Percentiles rank a stretch among this genome's conserved stretches.
phyloP scores from a whole-genome alignment of 225 moss, liverwort and hornwort genomes.

The Ulota crispa region DNA sequence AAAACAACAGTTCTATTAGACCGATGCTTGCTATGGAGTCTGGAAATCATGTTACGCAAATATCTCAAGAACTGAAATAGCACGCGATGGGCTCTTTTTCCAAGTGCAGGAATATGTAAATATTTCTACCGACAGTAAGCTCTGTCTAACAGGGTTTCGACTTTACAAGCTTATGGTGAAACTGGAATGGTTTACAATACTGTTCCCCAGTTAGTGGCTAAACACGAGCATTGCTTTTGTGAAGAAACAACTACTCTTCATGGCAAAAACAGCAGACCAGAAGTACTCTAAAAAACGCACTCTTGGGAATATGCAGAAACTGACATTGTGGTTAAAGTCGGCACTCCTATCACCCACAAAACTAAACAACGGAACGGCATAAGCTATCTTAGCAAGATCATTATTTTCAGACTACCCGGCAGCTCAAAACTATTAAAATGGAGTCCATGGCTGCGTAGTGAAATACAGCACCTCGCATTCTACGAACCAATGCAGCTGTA shows the following conservation, averaged over 20 bases:
- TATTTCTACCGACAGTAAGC: neutral
- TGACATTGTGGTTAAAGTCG: neutral
- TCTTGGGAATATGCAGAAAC: neutral
- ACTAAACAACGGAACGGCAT: neutral
- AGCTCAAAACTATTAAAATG: neutral
- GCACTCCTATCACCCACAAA: neutral
- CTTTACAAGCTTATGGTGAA: neutral
- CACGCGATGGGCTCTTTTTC: neutral
- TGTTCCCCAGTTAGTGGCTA: neutral
- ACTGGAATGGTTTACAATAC: neutral
- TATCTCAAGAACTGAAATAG: neutral
- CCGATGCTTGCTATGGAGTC: neutral
- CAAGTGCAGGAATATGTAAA: neutral
- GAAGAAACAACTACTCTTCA: neutral
- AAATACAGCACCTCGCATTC: neutral
- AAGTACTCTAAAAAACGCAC: neutral
- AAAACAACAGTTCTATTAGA: neutral
- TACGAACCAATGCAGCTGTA: conserved; percentile 4
- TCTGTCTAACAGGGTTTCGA: neutral
- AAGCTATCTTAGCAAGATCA: neutral
- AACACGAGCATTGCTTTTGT: neutral
- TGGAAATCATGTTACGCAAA: neutral
- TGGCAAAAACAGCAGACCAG: neutral
- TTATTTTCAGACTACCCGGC: neutral
- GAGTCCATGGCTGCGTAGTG: neutral